Conservation (phyloP, 495 filamentous ascomycete species). For the Lepidopterella palustris region DNA sequence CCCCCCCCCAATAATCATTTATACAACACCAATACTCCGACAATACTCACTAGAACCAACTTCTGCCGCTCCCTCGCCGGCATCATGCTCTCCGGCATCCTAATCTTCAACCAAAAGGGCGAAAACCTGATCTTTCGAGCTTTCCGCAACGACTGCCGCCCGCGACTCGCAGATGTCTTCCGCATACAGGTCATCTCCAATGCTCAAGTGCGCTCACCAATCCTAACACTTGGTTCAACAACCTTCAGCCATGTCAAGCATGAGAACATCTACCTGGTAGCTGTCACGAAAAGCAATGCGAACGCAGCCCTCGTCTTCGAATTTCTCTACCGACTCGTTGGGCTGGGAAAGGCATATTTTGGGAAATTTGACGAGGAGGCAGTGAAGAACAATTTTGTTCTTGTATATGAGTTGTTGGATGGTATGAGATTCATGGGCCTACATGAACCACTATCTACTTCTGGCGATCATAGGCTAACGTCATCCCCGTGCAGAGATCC, state of each 20-base stretch:
- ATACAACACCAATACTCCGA: background rate
- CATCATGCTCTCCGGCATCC: constrained; percentile 88
- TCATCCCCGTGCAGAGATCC: constrained; percentile 63
- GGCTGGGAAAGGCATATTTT: constrained; percentile 92
- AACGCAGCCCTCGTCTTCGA: constrained; percentile 98
- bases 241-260: constrained; percentile 99
- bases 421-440: constrained; percentile 45
- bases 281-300: constrained; percentile 98
- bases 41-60: background rate
- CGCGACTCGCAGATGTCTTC: constrained; percentile 95
- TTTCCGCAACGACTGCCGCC: constrained; percentile 95
- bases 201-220: constrained; percentile 92
- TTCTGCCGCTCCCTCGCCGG: background rate
- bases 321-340: constrained; percentile 88
- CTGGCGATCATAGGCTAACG: background rate
- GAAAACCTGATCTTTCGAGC: constrained; percentile 99
- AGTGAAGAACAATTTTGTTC: constrained; percentile 99
- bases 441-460: background rate
- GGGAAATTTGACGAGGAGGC: constrained; percentile 99
- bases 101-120: constrained; percentile 99
- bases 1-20: no score
- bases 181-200: constrained; percentile 99
- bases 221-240: constrained; percentile 93
- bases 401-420: constrained; percentile 96
- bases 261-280: constrained; percentile 98